These are phyloP conservation scores for Endoconidiophora laricicola DNA, from an alignment of 2,329 filamentous ascomycete species.

Conservation along the genomic window DNA sequence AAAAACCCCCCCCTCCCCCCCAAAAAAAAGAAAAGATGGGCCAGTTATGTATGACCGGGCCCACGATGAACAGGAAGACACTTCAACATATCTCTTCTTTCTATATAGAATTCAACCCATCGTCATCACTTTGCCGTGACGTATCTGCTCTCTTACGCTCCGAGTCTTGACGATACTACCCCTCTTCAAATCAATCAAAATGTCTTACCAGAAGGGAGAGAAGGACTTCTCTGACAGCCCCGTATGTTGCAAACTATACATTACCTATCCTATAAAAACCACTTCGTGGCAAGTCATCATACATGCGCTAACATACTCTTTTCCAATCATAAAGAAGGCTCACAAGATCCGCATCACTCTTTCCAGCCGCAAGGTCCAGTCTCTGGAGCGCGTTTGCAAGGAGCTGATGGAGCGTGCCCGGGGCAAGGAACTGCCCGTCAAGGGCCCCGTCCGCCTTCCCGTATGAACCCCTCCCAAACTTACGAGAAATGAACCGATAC, in stretches of 20 bases:
- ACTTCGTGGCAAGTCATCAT: neutral
- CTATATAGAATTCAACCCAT: slow-evolving; percentile 18
- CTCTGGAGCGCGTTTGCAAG: slow-evolving; percentile 94
- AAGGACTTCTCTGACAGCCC: slow-evolving; percentile 86
- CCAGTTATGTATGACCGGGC: neutral
- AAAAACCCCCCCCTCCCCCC: neutral
- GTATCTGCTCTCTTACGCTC: slow-evolving; percentile 33
- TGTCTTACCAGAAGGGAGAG: slow-evolving; percentile 92
- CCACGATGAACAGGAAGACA: neutral
- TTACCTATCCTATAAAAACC: neutral
- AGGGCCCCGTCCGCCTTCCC: slow-evolving; percentile 82
- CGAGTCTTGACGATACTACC: slow-evolving; percentile 58
- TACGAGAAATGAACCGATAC: neutral
- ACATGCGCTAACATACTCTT: slow-evolving; percentile 10
- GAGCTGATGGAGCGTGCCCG: slow-evolving; percentile 98
- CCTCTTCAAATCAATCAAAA: slow-evolving; percentile 32
- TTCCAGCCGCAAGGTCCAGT: slow-evolving; percentile 82
- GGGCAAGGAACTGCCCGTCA: slow-evolving; percentile 95
- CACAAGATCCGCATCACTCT: slow-evolving; percentile 98
- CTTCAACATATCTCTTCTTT: slow-evolving; percentile 10
- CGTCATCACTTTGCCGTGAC: slow-evolving; percentile 74
- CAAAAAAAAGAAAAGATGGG: neutral
- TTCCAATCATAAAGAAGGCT: slow-evolving; percentile 47
- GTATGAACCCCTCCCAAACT: slow-evolving; percentile 1
- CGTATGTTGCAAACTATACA: slow-evolving; percentile 32